Conservation (phyloP, 129 eudicot genomes). For the Smallanthus sonchifolius region DNA sequence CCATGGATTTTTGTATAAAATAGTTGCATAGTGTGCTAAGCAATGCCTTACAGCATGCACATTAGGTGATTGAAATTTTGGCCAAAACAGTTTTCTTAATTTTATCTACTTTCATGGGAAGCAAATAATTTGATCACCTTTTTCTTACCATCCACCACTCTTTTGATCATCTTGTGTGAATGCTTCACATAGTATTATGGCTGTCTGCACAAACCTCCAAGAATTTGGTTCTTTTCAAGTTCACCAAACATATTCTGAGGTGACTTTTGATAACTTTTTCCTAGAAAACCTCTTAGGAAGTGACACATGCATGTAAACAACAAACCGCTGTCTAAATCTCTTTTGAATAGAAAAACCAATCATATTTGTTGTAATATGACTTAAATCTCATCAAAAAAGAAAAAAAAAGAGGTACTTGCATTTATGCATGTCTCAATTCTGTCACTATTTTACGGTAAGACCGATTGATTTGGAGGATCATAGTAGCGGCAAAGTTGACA, state of each 20-base stretch:
- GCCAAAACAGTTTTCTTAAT: background rate
- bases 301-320: conserved; percentile 5
- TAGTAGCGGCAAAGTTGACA: conserved; percentile 1
- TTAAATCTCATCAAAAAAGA: background rate
- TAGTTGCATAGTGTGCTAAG: background rate
- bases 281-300: conserved; percentile 3
- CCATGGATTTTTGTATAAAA: background rate
- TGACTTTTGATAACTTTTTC: background rate
- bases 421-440: background rate
- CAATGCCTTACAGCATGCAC: background rate
- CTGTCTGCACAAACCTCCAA: conserved; percentile 18
- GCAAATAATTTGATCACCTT: conserved; percentile 7
- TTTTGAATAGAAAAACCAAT: background rate
- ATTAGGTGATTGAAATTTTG: background rate
- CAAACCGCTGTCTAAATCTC: background rate
- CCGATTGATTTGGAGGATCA: background rate
- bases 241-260: conserved; percentile 15
- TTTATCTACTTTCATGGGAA: background rate
- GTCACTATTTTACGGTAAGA: background rate
- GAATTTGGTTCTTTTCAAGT: conserved; percentile 20
- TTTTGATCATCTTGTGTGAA: conserved; percentile 5
- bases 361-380: background rate
- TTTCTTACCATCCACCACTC: conserved; percentile 11
- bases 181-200: conserved; percentile 11
- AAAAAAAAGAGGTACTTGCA: background rate